Evolutionary conservation across 225 moss, liverwort and hornwort species (phyloP), one percentile per base, ranked within the genome.

Genomic region (Polytrichum commune): DNA sequence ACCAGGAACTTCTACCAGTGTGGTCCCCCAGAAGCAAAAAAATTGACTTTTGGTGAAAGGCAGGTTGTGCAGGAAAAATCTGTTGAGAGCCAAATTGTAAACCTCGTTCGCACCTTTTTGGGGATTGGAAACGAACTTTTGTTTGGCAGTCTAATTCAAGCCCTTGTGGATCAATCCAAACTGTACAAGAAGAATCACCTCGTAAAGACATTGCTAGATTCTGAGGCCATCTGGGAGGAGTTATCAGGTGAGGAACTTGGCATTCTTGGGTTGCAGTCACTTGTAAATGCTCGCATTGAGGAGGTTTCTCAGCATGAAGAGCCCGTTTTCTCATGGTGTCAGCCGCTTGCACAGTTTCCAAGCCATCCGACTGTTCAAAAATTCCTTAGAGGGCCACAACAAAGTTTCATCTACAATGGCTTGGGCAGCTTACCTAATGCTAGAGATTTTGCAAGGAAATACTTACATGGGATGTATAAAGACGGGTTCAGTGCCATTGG

Each of bases 251-350:
- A 60, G 23, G 10, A 7, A 18, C 55, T 46, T 7, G 83, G 66
- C 32, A 76, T 58, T 13, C 46, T 38, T 27, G 22, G 8, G 0
- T 69, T 73, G 29, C 20, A 64, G 22, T n/a, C 68, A 18, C 56
- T 83, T 30, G 69, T 62, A 5, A 29, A 76, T 1, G 73, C 69
- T 20, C 68, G 73, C 27, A 77, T 83, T 54, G 35, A 33, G 0
- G 35, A 22, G 16, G 53, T 83, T 25, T 65, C 62, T 30, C 26
- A 19, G 33, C 25, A 18, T 19, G 27, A 35, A 19, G 58, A 5
- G 27, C 76, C 80, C 64, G 53, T n/a, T 65, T 83, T 83, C 54
- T 65, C 61, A 13, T 76, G 80, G 70, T 70, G 76, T 28, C 81
- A 76, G 73, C 70, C 80, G 53, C 29, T 66, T 64, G 70, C 77